Evolutionary conservation across 441 rosid species (phyloP).

Genomic region (Eruca vesicaria): DNA sequence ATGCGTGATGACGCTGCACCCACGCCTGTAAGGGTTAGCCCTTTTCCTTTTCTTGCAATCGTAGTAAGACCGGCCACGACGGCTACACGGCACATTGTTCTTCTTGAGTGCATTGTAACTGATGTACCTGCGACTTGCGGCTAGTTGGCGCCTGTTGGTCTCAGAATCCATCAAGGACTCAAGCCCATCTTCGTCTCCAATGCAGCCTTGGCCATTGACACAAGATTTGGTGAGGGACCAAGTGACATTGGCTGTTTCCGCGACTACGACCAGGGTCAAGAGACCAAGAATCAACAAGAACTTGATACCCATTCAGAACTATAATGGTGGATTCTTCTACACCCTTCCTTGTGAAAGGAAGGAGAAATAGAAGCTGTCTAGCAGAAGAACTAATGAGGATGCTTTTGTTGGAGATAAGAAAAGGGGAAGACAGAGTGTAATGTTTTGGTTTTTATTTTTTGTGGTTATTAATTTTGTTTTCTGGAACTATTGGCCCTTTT

Average conservation of each 20-base stretch:
- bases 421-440: slow-evolving; percentile 17
- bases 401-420: slow-evolving; percentile 30
- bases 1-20: slow-evolving; percentile 50
- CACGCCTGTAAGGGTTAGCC: slow-evolving; percentile 60
- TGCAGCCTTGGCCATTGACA: slow-evolving; percentile 32
- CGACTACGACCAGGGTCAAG: slow-evolving; percentile 38
- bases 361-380: slow-evolving; percentile 33
- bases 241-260: slow-evolving; percentile 27
- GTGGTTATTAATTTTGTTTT: slow-evolving; percentile 29
- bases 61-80: slow-evolving; percentile 58
- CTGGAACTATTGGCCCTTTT: slow-evolving; percentile 3
- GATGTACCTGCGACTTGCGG: slow-evolving; percentile 33
- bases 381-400: slow-evolving; percentile 23
- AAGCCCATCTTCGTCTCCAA: slow-evolving; percentile 23
- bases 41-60: slow-evolving; percentile 35
- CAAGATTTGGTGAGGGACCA: slow-evolving; percentile 32
- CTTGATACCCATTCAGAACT: slow-evolving; percentile 41
- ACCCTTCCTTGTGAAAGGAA: slow-evolving; percentile 41
- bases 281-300: slow-evolving; percentile 42
- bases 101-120: slow-evolving; percentile 44
- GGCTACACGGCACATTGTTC: slow-evolving; percentile 44
- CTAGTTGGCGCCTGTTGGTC: slow-evolving; percentile 42
- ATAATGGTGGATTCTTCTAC: slow-evolving; percentile 20
- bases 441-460: slow-evolving; percentile 13
- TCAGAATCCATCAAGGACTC: slow-evolving; percentile 48